Base-by-base conservation (phyloP, 192 early-diverging fungal genomes). In the Coemansia javaensis region DNA sequence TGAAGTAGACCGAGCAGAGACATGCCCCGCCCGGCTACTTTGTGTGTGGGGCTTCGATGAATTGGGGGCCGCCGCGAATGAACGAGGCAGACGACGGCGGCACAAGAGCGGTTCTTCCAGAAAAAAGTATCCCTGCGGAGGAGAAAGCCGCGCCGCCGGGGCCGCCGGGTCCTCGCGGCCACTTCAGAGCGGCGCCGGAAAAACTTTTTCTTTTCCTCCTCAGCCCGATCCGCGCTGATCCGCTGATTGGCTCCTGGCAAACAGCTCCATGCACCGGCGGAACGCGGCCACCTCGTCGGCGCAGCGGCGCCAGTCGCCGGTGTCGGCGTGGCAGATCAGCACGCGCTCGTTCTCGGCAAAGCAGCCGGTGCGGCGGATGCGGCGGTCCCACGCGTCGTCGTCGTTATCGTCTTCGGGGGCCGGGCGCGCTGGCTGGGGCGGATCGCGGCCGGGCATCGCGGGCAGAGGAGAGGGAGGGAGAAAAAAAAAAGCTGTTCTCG, bases 231-330 rank as follows among this genome's bases (percentile, higher is more conserved):
- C 25, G 7, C 25, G 25, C 25, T 7, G 25, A 2, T 25, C 3
- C 24, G 2, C 3, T 25, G 24, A 25, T 25, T 25, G 3, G 2
- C 3, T 6, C 24, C 24, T 25, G 24, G 24, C 48, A 20, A 47
- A 12, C 0, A 30, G 36, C 14, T 75, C 73, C 77, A 81, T 92
- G 51, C 93, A 97, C 12, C 81, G 66, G 25, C 78, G 73, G 67
- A 97, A 97, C 21, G 66, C 77, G n/a, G 59, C 24, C 81, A 97
- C 84, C 53, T 90, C 88, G 23, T 68, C 73, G 33, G 75, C 56
- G 58, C 93, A 97, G 32, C 77, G 63, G 32, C 93, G 81, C 90
- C 90, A 97, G 69, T 97, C 93, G 45, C 85, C 80, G 13, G 79
- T 89, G 38, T 91, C 88, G 16, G 79, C 81, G 62, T 89, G 84